phyloP scores from a whole-genome alignment of 441 rosid species.

The Gossypium lobatum region DNA sequence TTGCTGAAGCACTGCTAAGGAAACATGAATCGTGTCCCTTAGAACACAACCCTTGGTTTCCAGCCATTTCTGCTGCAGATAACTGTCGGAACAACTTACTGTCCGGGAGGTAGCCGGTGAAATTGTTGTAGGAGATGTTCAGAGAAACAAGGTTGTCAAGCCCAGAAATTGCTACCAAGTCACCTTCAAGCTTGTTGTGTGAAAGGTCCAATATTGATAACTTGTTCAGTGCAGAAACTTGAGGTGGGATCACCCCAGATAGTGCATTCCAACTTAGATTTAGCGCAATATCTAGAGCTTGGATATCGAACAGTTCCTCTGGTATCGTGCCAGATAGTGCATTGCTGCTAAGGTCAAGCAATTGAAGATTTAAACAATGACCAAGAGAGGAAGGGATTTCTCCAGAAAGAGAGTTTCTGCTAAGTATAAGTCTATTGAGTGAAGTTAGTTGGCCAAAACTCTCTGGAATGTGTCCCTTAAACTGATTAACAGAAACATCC shows the following conservation, averaged over 20 bases:
- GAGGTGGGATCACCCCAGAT: conserved; percentile 44
- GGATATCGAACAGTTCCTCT: conserved; percentile 42
- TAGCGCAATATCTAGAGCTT: conserved; percentile 55
- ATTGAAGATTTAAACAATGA: conserved; percentile 47
- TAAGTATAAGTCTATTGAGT: conserved; percentile 46
- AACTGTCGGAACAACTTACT: conserved; percentile 56
- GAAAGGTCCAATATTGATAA: conserved; percentile 56
- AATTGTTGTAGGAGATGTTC: conserved; percentile 62
- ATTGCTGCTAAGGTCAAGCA: conserved; percentile 65
- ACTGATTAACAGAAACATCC: conserved; percentile 47
- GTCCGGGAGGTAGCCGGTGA: conserved; percentile 66
- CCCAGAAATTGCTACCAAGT: conserved; percentile 33
- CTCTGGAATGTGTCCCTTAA: conserved; percentile 40
- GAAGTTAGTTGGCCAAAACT: conserved; percentile 54
- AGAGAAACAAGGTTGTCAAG: conserved; percentile 57
- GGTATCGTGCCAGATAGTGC: conserved; percentile 47
- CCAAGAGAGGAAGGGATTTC: conserved; percentile 47
- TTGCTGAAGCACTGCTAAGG: conserved; percentile 29
- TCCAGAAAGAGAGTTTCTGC: conserved; percentile 39
- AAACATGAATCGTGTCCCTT: conserved; percentile 62
- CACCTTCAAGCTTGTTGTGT: conserved; percentile 54
- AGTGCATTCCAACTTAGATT: conserved; percentile 64
- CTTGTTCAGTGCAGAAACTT: conserved; percentile 45
- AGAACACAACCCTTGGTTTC: conserved; percentile 51
- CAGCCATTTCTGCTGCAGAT: conserved; percentile 35